These are phyloP conservation scores for Crucihimalaya himalaica DNA, from an alignment of 345 rosid genomes.

Conservation along the genomic window DNA sequence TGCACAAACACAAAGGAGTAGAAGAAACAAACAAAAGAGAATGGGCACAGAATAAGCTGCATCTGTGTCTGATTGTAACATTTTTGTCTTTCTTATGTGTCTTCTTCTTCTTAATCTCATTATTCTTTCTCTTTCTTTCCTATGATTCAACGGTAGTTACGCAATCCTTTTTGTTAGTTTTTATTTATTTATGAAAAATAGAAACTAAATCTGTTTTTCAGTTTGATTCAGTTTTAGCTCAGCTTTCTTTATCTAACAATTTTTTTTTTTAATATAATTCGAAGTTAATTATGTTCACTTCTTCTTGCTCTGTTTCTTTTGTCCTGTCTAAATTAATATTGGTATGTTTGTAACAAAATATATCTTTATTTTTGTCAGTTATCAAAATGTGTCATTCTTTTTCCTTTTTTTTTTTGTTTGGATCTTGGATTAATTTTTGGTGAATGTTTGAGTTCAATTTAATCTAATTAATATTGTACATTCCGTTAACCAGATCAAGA, in stretches of 20 bases:
- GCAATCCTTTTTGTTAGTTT: conserved; percentile 13
- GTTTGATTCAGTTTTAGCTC: conserved; percentile 28
- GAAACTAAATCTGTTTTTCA: conserved; percentile 10
- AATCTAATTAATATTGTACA: background rate
- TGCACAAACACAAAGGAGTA: conserved; percentile 35
- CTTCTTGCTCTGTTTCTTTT: background rate
- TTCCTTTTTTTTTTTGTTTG: background rate
- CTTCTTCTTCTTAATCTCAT: conserved; percentile 53
- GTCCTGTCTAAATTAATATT: background rate
- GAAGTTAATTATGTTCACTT: background rate
- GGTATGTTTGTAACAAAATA: background rate
- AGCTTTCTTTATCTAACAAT: conserved; percentile 9
- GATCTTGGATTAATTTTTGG: background rate
- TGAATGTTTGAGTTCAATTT: background rate
- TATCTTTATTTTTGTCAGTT: background rate
- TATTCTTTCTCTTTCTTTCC: conserved; percentile 48
- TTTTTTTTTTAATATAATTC: too few species aligned
- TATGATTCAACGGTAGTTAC: conserved; percentile 36
- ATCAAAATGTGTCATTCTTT: background rate
- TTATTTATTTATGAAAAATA: background rate
- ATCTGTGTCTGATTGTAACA: conserved; percentile 38
- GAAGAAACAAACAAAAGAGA: conserved; percentile 33
- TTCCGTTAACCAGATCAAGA: background rate
- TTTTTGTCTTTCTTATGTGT: conserved; percentile 76
- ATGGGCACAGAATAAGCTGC: conserved; percentile 46